Evolutionary conservation across 2,329 filamentous ascomycete genomes (phyloP).

Genomic region (Colletotrichum sp.): DNA sequence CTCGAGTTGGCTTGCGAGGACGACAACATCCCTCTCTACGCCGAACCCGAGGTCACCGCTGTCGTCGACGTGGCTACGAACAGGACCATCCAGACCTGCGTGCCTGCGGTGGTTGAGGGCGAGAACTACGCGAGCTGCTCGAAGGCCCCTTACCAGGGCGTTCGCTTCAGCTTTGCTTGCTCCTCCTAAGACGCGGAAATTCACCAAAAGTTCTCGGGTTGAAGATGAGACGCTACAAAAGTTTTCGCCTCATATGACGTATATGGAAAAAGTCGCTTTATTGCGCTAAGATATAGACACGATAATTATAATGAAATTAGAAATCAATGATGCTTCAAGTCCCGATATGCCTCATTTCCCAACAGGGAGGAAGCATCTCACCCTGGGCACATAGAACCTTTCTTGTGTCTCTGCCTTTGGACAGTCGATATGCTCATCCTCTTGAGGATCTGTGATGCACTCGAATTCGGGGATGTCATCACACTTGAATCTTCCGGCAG

Average conservation of each 20-base stretch:
- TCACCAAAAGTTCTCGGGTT: background rate
- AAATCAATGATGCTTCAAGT: fast-evolving
- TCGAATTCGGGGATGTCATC: background rate
- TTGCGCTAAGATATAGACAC: background rate
- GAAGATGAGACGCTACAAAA: fast-evolving
- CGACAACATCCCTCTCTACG: background rate
- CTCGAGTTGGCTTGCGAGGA: slow-evolving; percentile 13
- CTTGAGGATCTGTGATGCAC: background rate
- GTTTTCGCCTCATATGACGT: fast-evolving
- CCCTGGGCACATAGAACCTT: background rate
- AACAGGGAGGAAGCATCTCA: background rate
- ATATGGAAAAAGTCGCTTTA: fast-evolving
- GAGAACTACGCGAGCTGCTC: slow-evolving; percentile 72
- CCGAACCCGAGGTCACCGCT: background rate
- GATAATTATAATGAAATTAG: background rate
- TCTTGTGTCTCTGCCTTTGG: background rate
- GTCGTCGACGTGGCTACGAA: slow-evolving; percentile 1
- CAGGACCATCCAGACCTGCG: slow-evolving; percentile 2
- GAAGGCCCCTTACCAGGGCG: background rate
- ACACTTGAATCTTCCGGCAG: background rate
- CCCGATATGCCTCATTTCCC: fast-evolving
- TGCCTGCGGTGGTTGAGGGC: slow-evolving; percentile 76
- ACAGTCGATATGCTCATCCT: background rate
- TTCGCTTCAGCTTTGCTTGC: background rate
- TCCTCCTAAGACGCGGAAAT: background rate